Evolutionary conservation across 179 eudicot genomes (phyloP).

Genomic region (Sideroxylon spinosum): DNA sequence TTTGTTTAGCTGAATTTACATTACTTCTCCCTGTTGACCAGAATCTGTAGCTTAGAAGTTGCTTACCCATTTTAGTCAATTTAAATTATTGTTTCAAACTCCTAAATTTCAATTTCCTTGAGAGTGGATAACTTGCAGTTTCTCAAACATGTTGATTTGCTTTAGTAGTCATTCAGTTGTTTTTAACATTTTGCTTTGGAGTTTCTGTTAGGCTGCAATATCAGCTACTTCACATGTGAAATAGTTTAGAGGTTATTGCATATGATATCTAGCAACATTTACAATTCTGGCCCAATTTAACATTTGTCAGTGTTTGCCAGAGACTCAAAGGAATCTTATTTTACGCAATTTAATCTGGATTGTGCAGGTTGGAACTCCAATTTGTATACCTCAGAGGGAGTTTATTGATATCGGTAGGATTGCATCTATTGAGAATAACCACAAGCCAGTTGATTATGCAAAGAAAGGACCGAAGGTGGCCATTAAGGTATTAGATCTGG

Average conservation of each 20-base stretch:
- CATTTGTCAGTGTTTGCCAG: not conserved
- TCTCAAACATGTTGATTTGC: not conserved
- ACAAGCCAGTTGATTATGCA: conserved; percentile 73
- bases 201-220: not conserved
- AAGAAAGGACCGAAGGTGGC: conserved; percentile 85
- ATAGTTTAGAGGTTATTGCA: not conserved
- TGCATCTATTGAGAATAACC: conserved; percentile 80
- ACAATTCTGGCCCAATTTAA: not conserved
- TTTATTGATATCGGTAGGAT: conserved; percentile 76
- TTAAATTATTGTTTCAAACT: not conserved
- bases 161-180: not conserved
- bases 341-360: conserved; percentile 11
- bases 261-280: not conserved
- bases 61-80: not conserved
- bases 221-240: not conserved
- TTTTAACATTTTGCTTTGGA: not conserved
- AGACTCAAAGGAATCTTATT: not conserved
- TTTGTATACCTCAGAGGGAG: conserved; percentile 77
- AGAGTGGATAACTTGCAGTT: not conserved
- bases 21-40: not conserved
- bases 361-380: conserved; percentile 79
- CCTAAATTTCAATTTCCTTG: not conserved
- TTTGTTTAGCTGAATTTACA: no score
- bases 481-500: conserved; percentile 56
- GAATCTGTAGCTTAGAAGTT: not conserved